Conservation (phyloP, 2,329 filamentous ascomycete species). For the Raffaelea arxii region DNA sequence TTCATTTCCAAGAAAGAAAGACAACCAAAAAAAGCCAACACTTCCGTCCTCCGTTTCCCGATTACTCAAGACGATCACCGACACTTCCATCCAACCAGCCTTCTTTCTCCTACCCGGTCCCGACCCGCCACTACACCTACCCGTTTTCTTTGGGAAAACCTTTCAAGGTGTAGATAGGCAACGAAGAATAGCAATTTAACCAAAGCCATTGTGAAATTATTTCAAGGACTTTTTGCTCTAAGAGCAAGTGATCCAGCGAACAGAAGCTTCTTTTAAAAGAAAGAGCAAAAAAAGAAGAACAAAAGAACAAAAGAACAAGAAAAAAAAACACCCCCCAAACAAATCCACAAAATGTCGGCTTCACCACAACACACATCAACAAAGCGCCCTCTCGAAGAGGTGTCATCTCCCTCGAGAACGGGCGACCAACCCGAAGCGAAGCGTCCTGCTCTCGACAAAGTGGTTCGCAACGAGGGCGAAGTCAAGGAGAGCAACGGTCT, state of each 20-base stretch:
- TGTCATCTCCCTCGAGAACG: constrained; percentile 84
- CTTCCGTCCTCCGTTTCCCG: background rate
- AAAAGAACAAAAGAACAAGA: constrained; percentile 14
- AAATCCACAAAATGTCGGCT: constrained; percentile 55
- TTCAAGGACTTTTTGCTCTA: too few species aligned
- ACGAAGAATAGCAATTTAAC: constrained; percentile 20
- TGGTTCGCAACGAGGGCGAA: constrained; percentile 59
- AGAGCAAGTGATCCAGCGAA: too few species aligned
- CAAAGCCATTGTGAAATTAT: too few species aligned
- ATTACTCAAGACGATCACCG: background rate
- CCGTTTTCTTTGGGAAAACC: constrained; percentile 85
- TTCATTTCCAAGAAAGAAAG: too few species aligned
- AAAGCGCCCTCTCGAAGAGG: constrained; percentile 94
- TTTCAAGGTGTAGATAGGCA: constrained; percentile 71
- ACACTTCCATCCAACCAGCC: background rate
- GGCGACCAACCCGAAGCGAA: constrained; percentile 96
- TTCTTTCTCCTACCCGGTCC: constrained; percentile 12
- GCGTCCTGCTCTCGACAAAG: constrained; percentile 89
- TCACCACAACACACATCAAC: constrained; percentile 57
- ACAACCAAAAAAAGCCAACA: background rate
- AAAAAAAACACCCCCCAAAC: constrained; percentile 20
- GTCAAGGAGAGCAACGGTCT: constrained; percentile 33
- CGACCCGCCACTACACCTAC: constrained; percentile 63
- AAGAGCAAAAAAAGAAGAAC: constrained; percentile 29
- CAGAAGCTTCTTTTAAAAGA: too few species aligned